These are phyloP conservation scores for Aspergillus nanangensis DNA, from an alignment of 495 filamentous ascomycete species.

Conservation along the genomic window DNA sequence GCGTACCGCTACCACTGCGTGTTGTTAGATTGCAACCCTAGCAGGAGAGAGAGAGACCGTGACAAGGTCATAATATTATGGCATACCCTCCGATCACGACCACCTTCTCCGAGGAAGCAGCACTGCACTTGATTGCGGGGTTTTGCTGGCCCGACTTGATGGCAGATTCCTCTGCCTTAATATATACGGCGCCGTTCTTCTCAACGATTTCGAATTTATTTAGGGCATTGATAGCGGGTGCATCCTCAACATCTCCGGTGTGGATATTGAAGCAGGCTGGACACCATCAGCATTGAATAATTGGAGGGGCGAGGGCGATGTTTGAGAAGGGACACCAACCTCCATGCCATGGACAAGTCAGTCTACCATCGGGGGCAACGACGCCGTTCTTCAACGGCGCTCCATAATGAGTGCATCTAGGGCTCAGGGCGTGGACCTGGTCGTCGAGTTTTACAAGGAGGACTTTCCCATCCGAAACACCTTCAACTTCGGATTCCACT, in stretches of 20 bases:
- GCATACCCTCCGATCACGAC: slow-evolving; percentile 80
- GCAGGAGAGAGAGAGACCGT: no score
- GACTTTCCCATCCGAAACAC: slow-evolving; percentile 78
- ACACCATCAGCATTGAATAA: neutral
- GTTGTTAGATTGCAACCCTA: no score
- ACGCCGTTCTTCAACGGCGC: slow-evolving; percentile 84
- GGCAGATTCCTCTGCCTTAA: slow-evolving; percentile 72
- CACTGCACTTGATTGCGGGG: slow-evolving; percentile 68
- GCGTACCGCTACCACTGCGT: slow-evolving; percentile 67
- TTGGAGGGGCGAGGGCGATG: neutral
- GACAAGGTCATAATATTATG: no score
- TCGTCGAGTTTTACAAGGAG: slow-evolving; percentile 73
- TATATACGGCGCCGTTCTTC: slow-evolving; percentile 77
- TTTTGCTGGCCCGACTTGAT: slow-evolving; percentile 72
- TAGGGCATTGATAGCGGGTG: slow-evolving; percentile 80
- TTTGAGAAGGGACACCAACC: slow-evolving; percentile 43
- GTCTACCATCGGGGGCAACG: slow-evolving; percentile 70
- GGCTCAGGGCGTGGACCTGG: slow-evolving; percentile 69
- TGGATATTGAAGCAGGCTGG: slow-evolving; percentile 84
- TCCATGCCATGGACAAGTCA: slow-evolving; percentile 96
- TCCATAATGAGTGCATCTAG: slow-evolving; percentile 93
- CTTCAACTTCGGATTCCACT: slow-evolving; percentile 84
- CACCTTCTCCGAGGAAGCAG: slow-evolving; percentile 62
- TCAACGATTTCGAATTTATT: slow-evolving; percentile 74
- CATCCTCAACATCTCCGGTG: slow-evolving; percentile 93